phyloP scores from a whole-genome alignment of 1,139 yeast genomes.

The Kurtzmaniella quercitrusa region DNA sequence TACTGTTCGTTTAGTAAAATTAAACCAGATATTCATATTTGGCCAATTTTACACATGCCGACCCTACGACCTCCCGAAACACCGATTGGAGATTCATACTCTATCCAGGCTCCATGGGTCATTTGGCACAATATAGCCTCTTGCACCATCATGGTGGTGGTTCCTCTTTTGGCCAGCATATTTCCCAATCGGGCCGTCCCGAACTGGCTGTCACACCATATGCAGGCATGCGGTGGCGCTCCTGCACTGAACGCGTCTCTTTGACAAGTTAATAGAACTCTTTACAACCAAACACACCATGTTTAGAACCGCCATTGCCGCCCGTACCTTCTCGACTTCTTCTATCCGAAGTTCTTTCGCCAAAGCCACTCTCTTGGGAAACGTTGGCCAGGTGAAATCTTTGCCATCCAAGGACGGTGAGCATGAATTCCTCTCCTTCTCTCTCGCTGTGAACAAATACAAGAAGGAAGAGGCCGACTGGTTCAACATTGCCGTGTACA shows the following conservation, averaged over 20 bases:
- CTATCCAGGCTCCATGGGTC: too few species aligned
- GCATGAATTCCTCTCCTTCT: conserved; percentile 33
- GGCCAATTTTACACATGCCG: too few species aligned
- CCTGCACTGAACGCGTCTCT: not conserved
- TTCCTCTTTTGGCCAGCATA: too few species aligned
- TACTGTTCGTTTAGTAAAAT: too few species aligned
- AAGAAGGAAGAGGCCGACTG: conserved; percentile 35
- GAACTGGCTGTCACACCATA: too few species aligned
- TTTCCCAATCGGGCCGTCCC: too few species aligned
- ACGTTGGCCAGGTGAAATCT: conserved; percentile 35
- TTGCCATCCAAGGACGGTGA: conserved; percentile 37
- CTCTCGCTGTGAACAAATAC: conserved; percentile 42
- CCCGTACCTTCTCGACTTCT: conserved; percentile 33
- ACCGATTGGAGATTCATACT: too few species aligned
- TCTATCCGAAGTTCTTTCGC: conserved; percentile 34
- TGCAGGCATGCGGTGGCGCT: not conserved
- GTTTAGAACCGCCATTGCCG: conserved; percentile 15
- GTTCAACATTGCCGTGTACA: conserved; percentile 40
- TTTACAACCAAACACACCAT: not conserved
- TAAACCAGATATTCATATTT: too few species aligned
- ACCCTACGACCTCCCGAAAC: too few species aligned
- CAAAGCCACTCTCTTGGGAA: conserved; percentile 39
- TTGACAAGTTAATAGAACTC: too few species aligned
- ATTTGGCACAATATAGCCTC: too few species aligned
- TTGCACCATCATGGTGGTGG: too few species aligned